phyloP scores from a whole-genome alignment of 2,329 filamentous ascomycete species.

The Nemania diffusa region DNA sequence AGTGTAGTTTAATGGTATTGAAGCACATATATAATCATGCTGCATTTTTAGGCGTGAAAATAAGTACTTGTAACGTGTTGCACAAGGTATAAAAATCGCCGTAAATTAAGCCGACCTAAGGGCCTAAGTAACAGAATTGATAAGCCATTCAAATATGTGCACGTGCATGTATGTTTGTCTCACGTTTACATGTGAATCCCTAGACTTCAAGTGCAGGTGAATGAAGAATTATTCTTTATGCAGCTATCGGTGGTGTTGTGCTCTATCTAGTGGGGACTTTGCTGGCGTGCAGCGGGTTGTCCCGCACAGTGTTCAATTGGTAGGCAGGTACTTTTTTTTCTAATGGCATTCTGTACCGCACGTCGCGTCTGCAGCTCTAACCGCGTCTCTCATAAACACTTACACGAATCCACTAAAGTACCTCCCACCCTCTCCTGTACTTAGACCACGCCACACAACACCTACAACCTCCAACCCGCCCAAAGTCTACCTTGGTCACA shows the following conservation, averaged over 20 bases:
- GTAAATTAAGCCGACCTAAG: no score
- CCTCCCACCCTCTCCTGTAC: slow-evolving; percentile 14
- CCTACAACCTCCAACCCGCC: slow-evolving; percentile 16
- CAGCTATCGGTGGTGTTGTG: no score
- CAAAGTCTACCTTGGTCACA: slow-evolving; percentile 13
- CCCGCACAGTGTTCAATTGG: slow-evolving; percentile 32
- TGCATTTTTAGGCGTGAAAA: no score
- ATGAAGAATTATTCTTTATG: neutral
- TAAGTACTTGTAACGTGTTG: no score
- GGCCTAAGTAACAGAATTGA: neutral
- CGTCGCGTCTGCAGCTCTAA: slow-evolving; percentile 38
- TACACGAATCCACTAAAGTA: slow-evolving; percentile 33
- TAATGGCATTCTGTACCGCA: slow-evolving; percentile 18
- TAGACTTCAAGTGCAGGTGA: no score
- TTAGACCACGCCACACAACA: slow-evolving; percentile 20
- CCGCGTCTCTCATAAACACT: slow-evolving; percentile 42
- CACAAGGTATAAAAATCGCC: no score
- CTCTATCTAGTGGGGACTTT: slow-evolving; percentile 9
- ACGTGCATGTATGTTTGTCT: no score
- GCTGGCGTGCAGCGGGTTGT: slow-evolving; percentile 11
- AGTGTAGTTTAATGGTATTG: no score
- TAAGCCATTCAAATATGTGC: no score
- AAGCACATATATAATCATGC: no score
- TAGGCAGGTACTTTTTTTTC: neutral
- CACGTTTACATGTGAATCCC: no score